Percentiles rank a stretch among this genome's conserved stretches.
Conservation (phyloP, 805 yeast genomes). For the Pichia paraexigua region DNA sequence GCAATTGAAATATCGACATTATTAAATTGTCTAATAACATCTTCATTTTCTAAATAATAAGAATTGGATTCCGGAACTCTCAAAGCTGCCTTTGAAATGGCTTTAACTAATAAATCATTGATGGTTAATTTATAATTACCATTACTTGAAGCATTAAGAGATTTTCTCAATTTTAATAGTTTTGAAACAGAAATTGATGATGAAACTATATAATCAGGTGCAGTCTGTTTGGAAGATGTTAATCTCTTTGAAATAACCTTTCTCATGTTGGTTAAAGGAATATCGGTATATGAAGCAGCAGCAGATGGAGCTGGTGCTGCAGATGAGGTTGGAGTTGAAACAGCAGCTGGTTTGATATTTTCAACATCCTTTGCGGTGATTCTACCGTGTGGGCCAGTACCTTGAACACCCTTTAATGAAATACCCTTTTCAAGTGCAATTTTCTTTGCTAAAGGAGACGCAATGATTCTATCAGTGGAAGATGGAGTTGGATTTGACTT, state of each 20-base stretch:
- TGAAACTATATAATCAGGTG: constrained; percentile 90
- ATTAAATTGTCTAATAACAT: constrained; percentile 84
- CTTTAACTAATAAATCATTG: constrained; percentile 91
- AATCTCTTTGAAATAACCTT: constrained; percentile 87
- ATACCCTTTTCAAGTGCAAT: constrained; percentile 90
- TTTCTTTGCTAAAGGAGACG: constrained; percentile 92
- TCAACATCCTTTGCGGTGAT: constrained; percentile 89
- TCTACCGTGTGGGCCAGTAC: constrained; percentile 95
- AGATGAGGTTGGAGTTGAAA: constrained; percentile 31
- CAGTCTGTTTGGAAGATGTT: constrained; percentile 71
- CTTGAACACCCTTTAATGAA: constrained; percentile 74
- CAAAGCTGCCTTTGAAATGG: constrained; percentile 80
- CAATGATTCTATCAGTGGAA: constrained; percentile 65
- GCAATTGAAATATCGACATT: constrained; percentile 97
- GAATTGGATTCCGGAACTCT: constrained; percentile 93
- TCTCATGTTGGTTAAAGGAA: constrained; percentile 88
- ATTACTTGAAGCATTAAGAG: constrained; percentile 77
- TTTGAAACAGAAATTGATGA: constrained; percentile 82
- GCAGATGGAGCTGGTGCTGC: constrained; percentile 34
- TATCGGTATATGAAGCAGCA: constrained; percentile 57
- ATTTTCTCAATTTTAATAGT: constrained; percentile 82
- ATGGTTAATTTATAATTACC: constrained; percentile 88
- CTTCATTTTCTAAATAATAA: constrained; percentile 84
- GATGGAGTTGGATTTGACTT: constrained; percentile 33
- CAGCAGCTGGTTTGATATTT: constrained; percentile 38